These are phyloP conservation scores for Podospora fimiseda DNA, from an alignment of 495 filamentous ascomycete genomes.

Conservation along the genomic window DNA sequence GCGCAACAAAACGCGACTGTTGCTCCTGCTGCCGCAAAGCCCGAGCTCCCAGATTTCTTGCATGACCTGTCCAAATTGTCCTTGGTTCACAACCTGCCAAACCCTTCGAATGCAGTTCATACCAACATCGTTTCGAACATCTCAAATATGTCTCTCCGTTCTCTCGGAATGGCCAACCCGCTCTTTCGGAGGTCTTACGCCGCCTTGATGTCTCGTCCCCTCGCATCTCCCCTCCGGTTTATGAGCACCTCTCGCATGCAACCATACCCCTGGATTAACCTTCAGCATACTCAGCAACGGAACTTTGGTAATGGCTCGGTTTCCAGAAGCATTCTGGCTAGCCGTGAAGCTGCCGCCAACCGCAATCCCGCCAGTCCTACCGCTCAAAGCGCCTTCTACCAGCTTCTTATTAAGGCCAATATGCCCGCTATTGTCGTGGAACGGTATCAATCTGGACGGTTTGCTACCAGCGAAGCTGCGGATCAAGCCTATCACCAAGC, in stretches of 20 bases:
- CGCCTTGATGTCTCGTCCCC: constrained; percentile 18
- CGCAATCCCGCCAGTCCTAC: constrained; percentile 79
- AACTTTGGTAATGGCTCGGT: constrained; percentile 36
- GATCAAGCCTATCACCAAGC: constrained; percentile 71
- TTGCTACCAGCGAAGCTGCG: constrained; percentile 66
- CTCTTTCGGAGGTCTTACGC: constrained; percentile 24
- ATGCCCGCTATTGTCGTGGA: constrained; percentile 90
- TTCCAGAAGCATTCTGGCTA: constrained; percentile 44
- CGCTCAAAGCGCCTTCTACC: constrained; percentile 89
- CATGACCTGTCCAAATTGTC: constrained; percentile 18
- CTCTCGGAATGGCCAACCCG: constrained; percentile 33
- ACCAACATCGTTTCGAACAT: constrained; percentile 24
- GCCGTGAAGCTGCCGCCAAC: constrained; percentile 78
- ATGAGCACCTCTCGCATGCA: constrained; percentile 25
- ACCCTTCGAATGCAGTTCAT: constrained; percentile 13
- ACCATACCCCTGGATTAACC: constrained; percentile 8
- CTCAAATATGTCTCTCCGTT: constrained; percentile 23
- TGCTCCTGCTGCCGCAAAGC: constrained; percentile 6
- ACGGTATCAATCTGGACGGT: constrained; percentile 73
- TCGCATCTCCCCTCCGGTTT: constrained; percentile 15
- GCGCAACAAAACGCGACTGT: neutral
- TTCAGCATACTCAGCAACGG: constrained; percentile 21
- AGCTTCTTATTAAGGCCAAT: constrained; percentile 79
- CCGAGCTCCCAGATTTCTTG: constrained; percentile 38
- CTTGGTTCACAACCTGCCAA: constrained; percentile 14